Evolutionary conservation across 495 filamentous ascomycete species (phyloP), one percentile per base, ranked within the genome.

Genomic region (Penicillium lividum): DNA sequence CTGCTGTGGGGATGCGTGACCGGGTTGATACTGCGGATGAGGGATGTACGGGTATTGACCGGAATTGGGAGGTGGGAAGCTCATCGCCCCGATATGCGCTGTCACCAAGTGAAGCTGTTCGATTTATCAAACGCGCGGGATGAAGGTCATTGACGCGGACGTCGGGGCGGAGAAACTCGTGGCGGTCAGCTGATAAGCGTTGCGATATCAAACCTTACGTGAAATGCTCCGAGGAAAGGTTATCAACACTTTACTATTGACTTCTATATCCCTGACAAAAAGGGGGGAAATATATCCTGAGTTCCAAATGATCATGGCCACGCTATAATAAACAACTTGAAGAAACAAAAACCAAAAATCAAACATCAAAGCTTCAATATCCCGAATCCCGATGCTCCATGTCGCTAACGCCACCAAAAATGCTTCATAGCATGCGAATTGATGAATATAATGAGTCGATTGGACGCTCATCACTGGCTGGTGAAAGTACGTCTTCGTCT

Each of bases 1-100:
- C 68, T 76, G 73, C 48, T 67, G 73, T 48, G 68, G 71, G 46
- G 71, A 69, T 28, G 68, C 61, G 49, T 73, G 73, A 10, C 67
- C 64, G 52, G 57, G 43, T 58, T 73, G 69, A 51, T 77, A 77
- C 55, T 73, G 72, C 58, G 77, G 59, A 54, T 68, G 71, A 9
- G 60, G 65, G 15, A 70, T 52, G 54, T 70, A 70, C 50, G 67
- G 67, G 64, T 73, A 78, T 65, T 75, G 76, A 58, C 73, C 73
- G 66, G 75, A 68, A 60, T 76, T 70, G 51, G 76, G 73, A 50
- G 77, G 75, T 75, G 75, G 74, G 61, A 71, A 80, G 74, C 72
- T 80, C 77, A 80, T 80, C 67, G 73, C 77, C 75, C 69, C 71
- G 64, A 67, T 57, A 68, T 69, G 51, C 63, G 60, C 51, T 59